Evolutionary conservation across 768 basidiomycete species (phyloP).

Genomic region (Phanerochaete sordida): DNA sequence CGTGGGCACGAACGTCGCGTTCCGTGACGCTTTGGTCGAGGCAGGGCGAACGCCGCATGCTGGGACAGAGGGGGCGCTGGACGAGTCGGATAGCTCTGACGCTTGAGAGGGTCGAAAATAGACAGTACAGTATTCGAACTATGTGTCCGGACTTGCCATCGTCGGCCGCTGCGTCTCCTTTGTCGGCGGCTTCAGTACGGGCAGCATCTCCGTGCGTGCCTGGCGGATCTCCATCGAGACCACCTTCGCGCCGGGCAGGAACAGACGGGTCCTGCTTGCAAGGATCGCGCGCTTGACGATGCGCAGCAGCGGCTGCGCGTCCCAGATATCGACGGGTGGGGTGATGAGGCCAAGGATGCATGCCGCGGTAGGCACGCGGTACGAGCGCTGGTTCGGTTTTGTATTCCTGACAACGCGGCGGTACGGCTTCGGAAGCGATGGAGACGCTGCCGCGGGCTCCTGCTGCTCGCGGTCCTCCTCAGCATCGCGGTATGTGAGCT

Average conservation of each 20-base stretch:
- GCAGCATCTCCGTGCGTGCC: slow-evolving; percentile 4
- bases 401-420: too few relatives aligned
- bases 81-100: background rate
- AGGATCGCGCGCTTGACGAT: slow-evolving; percentile 7
- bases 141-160: background rate
- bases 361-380: background rate
- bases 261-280: background rate
- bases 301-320: background rate
- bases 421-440: too few relatives aligned
- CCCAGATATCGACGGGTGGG: background rate
- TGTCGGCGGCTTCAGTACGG: background rate
- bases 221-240: background rate
- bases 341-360: background rate
- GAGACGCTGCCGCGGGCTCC: too few relatives aligned
- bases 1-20: background rate
- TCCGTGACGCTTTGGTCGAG: background rate
- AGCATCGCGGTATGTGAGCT: background rate
- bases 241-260: background rate
- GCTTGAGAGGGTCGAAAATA: background rate
- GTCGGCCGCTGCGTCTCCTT: background rate
- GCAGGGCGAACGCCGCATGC: background rate
- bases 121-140: background rate
- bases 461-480: too few relatives aligned
- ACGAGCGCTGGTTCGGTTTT: background rate
- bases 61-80: background rate